A percentile compares a stretch with the other conserved stretches of the same genome.
phyloP scores from a whole-genome alignment of 2,329 filamentous ascomycete genomes.

The Ascochyta viciae-villosae region DNA sequence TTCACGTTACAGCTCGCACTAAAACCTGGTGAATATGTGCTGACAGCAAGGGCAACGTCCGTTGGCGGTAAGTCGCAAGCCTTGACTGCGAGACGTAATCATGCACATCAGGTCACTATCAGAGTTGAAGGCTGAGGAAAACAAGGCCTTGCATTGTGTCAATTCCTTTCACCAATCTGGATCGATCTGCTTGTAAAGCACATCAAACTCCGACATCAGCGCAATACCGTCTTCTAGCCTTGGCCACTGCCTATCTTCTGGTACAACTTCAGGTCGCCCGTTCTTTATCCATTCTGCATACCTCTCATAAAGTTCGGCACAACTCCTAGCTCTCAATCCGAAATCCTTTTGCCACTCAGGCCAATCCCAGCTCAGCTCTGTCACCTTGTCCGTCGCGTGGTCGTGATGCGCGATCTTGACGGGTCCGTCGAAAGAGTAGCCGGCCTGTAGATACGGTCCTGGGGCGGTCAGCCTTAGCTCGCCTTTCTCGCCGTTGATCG shows the following conservation, averaged over 20 bases:
- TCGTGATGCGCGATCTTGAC: constrained; percentile 37
- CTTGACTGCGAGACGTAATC: not conserved
- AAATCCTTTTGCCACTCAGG: constrained; percentile 46
- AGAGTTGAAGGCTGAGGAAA: not conserved
- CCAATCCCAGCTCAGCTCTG: constrained; percentile 51
- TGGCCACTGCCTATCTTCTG: constrained; percentile 34
- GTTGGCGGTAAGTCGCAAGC: constrained; percentile 1
- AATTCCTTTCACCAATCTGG: not conserved
- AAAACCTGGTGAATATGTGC: not conserved
- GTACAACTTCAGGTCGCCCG: constrained; percentile 9
- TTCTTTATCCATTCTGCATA: constrained; percentile 34
- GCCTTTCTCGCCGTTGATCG: constrained; percentile 26
- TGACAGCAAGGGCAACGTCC: constrained; percentile 1
- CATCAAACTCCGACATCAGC: constrained; percentile 54
- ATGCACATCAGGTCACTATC: not conserved
- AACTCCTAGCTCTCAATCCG: constrained; percentile 27
- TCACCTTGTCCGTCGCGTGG: constrained; percentile 34
- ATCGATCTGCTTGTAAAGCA: constrained; percentile 24
- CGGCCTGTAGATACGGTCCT: constrained; percentile 56
- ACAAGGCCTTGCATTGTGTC: not conserved
- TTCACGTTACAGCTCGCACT: not conserved
- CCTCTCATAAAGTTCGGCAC: constrained; percentile 41
- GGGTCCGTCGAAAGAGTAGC: constrained; percentile 18
- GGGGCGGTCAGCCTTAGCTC: constrained; percentile 20
- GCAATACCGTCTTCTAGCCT: constrained; percentile 54